Evolutionary conservation across 164 flowering plant species (phyloP).

Genomic region (Dillenia turbinata): DNA sequence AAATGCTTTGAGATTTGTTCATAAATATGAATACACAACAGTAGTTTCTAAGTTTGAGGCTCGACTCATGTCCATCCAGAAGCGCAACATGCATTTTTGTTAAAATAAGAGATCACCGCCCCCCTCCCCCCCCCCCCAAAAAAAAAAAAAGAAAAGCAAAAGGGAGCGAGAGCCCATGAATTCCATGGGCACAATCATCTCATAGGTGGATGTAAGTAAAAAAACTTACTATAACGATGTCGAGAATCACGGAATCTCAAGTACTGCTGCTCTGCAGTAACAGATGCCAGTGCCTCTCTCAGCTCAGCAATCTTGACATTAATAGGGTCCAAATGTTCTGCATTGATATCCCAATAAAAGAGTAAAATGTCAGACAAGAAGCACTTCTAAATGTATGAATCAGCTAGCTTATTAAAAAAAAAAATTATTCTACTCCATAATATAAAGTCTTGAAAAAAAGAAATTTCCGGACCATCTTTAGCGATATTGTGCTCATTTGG

Average conservation of each 20-base stretch:
- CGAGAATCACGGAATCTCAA: slow-evolving; percentile 92
- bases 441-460: background rate
- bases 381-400: too few species aligned
- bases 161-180: background rate
- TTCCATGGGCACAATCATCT: background rate
- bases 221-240: slow-evolving; percentile 85
- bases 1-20: too few species aligned
- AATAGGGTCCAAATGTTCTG: slow-evolving; percentile 93
- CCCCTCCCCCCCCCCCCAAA: background rate
- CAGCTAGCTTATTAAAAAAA: background rate
- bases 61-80: too few species aligned
- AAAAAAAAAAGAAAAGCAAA: background rate
- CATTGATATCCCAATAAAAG: slow-evolving; percentile 9
- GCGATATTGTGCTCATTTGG: slow-evolving; percentile 93
- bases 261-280: slow-evolving; percentile 87
- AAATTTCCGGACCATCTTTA: slow-evolving; percentile 75
- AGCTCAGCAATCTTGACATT: slow-evolving; percentile 93
- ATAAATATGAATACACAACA: too few species aligned
- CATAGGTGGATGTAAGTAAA: background rate
- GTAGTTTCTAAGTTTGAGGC: too few species aligned
- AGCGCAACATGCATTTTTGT: too few species aligned
- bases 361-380: background rate
- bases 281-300: slow-evolving; percentile 89
- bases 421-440: too few species aligned
- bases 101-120: too few species aligned